phyloP scores from a whole-genome alignment of 2,329 filamentous ascomycete species.

The Endothia cerciana region DNA sequence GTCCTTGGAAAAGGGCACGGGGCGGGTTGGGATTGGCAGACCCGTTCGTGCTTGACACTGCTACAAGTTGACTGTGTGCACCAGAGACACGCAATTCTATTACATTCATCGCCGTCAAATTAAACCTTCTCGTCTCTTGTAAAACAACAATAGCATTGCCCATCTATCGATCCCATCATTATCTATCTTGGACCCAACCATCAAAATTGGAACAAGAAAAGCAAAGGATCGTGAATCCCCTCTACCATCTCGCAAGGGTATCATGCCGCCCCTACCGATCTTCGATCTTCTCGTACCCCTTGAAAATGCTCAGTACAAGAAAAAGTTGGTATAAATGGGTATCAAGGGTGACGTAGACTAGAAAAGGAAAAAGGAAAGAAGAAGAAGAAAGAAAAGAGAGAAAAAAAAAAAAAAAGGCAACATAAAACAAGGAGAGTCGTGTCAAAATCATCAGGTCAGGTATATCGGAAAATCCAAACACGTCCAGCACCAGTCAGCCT shows the following conservation, averaged over 20 bases:
- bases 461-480: neutral
- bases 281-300: neutral
- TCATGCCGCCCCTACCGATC: conserved; percentile 8
- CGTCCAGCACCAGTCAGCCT: neutral
- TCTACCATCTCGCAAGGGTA: conserved; percentile 7
- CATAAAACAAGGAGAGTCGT: neutral
- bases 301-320: conserved; percentile 14
- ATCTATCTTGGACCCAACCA: no score
- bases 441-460: neutral
- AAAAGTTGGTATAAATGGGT: conserved; percentile 27
- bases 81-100: neutral
- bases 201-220: neutral
- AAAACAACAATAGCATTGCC: neutral
- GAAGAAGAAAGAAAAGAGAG: conserved; percentile 4
- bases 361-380: conserved; percentile 7
- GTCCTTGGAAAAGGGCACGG: neutral
- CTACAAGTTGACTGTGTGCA: neutral
- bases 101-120: neutral
- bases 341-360: conserved; percentile 23
- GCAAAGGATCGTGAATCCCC: neutral
- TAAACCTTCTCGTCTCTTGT: neutral
- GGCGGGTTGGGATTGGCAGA: neutral
- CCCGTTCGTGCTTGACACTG: neutral
- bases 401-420: neutral
- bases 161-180: no score